Percentiles rank a stretch among this genome's conserved stretches.
phyloP scores from a whole-genome alignment of 805 yeast species.

The Clavispora carvajalis region DNA sequence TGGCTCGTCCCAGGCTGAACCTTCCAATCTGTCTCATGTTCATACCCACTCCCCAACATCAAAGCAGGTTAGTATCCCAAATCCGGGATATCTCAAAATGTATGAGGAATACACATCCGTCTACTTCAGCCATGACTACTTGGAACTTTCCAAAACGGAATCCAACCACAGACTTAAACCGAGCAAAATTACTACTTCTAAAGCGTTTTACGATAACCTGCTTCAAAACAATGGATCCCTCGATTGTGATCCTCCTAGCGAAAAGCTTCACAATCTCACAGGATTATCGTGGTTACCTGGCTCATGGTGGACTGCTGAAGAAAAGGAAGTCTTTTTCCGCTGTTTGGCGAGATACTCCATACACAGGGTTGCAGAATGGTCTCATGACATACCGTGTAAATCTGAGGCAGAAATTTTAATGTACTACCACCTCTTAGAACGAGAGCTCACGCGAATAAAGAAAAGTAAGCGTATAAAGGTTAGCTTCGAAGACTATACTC shows the following conservation, averaged over 20 bases:
- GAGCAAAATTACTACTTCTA: conserved; percentile 8
- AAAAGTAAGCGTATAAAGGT: neutral
- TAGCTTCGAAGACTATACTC: neutral
- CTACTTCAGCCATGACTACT: conserved; percentile 7
- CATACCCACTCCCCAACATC: too few relatives aligned
- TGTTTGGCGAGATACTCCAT: conserved; percentile 47
- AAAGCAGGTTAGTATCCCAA: neutral
- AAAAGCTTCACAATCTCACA: too few relatives aligned
- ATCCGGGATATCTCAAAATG: conserved; percentile 1
- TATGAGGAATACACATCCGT: conserved; percentile 8
- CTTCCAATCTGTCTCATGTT: too few relatives aligned
- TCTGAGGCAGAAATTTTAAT: conserved; percentile 37
- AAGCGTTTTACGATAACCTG: conserved; percentile 4
- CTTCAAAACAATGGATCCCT: neutral
- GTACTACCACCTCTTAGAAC: conserved; percentile 39
- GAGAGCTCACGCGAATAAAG: conserved; percentile 22
- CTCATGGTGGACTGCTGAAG: conserved; percentile 40
- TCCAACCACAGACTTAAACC: conserved; percentile 2
- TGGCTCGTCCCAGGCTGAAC: neutral
- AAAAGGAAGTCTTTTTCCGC: conserved; percentile 49
- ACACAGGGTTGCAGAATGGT: conserved; percentile 38
- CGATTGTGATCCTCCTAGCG: neutral
- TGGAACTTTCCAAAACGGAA: neutral
- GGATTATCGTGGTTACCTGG: conserved; percentile 20
- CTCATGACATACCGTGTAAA: conserved; percentile 35